Percentiles rank a stretch among this genome's conserved stretches.
Evolutionary conservation across 306 rosid species (phyloP).

Genomic region (Heteromeles arbutifolia): DNA sequence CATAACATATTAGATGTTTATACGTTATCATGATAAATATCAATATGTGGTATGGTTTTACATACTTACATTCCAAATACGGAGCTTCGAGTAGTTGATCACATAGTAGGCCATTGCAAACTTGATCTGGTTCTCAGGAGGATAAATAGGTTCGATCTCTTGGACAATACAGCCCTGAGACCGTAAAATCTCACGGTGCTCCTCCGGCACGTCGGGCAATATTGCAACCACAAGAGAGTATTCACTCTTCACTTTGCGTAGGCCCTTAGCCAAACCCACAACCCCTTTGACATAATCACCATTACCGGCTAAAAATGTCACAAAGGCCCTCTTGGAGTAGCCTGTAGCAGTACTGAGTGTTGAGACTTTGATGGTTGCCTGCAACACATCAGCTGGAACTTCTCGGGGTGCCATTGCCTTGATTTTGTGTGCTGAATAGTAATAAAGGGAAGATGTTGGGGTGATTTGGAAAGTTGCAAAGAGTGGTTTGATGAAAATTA

Average conservation of each 20-base stretch:
- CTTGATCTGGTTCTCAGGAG: slow-evolving; percentile 44
- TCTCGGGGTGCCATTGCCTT: slow-evolving; percentile 27
- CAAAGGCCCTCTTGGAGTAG: slow-evolving; percentile 35
- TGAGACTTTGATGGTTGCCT: slow-evolving; percentile 7
- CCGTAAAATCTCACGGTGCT: slow-evolving; percentile 43
- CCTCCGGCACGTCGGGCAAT: slow-evolving; percentile 57
- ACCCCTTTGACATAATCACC: slow-evolving; percentile 66
- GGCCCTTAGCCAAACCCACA: slow-evolving; percentile 51
- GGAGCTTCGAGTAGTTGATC: slow-evolving; percentile 71
- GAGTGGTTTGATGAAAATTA: background rate
- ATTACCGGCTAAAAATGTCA: slow-evolving; percentile 56
- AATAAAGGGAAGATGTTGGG: background rate
- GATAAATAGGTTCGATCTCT: slow-evolving; percentile 54
- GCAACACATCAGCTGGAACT: slow-evolving; percentile 20
- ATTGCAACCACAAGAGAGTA: slow-evolving; percentile 59
- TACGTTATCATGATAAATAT: background rate
- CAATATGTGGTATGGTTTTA: background rate
- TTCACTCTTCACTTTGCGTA: slow-evolving; percentile 41
- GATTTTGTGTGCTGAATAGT: background rate
- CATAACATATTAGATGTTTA: background rate
- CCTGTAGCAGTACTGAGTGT: background rate
- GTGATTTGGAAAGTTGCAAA: background rate
- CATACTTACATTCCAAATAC: slow-evolving; percentile 58
- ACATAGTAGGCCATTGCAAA: slow-evolving; percentile 66
- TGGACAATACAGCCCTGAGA: slow-evolving; percentile 47